Evolutionary conservation across 2,329 filamentous ascomycete genomes (phyloP).

Genomic region (Trichocomaceae sp.): DNA sequence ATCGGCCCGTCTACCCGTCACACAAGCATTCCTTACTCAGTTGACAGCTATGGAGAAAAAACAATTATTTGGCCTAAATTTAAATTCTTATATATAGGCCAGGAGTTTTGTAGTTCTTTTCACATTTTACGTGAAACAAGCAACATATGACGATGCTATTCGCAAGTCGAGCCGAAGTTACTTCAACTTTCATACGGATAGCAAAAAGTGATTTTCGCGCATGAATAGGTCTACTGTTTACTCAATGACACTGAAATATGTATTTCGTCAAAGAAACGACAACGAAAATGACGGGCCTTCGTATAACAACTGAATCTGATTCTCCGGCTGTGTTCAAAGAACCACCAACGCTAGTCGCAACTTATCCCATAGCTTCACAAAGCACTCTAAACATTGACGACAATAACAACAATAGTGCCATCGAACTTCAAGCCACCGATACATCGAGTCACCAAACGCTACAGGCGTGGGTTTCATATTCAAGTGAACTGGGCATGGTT

Average conservation of each 20-base stretch:
- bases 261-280: background rate
- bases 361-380: background rate
- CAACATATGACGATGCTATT: background rate
- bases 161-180: background rate
- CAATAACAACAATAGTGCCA: background rate
- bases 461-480: background rate
- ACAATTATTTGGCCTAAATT: background rate
- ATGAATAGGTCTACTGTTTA: background rate
- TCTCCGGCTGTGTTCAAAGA: background rate
- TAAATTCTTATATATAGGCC: too few relatives aligned
- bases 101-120: background rate
- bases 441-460: background rate
- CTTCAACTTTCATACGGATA: background rate
- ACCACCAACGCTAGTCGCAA: background rate
- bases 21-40: background rate
- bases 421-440: conserved; percentile 3
- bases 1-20: background rate
- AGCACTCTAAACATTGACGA: background rate
- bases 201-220: too few relatives aligned
- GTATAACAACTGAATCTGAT: background rate
- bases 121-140: background rate
- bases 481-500: conserved; percentile 8
- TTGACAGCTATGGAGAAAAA: background rate
- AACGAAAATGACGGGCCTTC: background rate
- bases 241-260: background rate